Percentiles rank a stretch among this genome's conserved stretches.
Conservation (phyloP, 306 rosid genomes). For the Medicago ruthenica region DNA sequence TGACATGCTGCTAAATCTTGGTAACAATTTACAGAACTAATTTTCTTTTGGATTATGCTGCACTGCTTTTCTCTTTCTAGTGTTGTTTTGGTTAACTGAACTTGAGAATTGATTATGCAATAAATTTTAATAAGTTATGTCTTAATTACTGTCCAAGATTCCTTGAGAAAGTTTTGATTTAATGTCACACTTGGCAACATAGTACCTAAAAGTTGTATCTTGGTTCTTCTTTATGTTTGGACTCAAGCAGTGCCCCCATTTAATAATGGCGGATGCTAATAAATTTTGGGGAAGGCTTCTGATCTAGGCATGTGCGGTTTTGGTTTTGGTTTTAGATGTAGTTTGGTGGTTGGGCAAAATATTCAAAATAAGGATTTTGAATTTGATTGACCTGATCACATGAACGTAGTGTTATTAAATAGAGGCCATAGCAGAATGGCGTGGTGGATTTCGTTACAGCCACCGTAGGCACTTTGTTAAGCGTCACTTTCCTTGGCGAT, state of each 20-base stretch:
- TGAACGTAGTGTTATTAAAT: background rate
- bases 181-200: conserved; percentile 7
- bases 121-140: background rate
- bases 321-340: background rate
- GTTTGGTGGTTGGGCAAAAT: conserved; percentile 10
- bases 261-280: background rate
- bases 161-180: background rate
- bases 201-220: conserved; percentile 7
- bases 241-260: background rate
- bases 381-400: background rate
- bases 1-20: conserved; percentile 38
- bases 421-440: background rate
- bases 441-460: background rate
- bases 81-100: background rate
- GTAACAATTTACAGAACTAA: background rate
- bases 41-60: conserved; percentile 2
- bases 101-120: conserved; percentile 14
- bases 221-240: background rate
- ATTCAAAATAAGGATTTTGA: background rate
- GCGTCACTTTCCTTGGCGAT: no score
- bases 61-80: background rate
- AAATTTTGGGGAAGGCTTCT: background rate
- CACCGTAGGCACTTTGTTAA: background rate
- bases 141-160: background rate
- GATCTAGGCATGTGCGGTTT: background rate